Percentiles rank a stretch among this genome's conserved stretches.
Evolutionary conservation across 495 filamentous ascomycete species (phyloP).

Genomic region (Annulohypoxylon nitens): DNA sequence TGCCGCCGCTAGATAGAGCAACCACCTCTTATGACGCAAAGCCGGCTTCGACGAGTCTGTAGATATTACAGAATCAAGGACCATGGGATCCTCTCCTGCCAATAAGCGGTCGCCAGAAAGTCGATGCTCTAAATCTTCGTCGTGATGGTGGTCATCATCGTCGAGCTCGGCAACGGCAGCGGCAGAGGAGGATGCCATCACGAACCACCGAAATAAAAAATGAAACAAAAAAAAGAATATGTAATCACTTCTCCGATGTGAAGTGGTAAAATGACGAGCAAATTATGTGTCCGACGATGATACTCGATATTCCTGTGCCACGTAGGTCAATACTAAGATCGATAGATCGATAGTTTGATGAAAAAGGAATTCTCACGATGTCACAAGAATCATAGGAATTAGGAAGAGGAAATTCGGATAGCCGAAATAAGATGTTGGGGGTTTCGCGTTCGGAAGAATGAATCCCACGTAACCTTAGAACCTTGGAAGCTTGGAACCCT

Average conservation of each 20-base stretch:
- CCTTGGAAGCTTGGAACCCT: neutral
- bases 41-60: neutral
- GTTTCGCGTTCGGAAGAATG: conserved; percentile 1
- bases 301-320: conserved; percentile 4
- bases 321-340: conserved; percentile 5
- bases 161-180: neutral
- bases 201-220: neutral
- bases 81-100: conserved; percentile 8
- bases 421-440: conserved; percentile 15
- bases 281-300: neutral
- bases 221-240: no score
- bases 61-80: neutral
- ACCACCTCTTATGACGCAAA: conserved; percentile 2
- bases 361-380: conserved; percentile 13
- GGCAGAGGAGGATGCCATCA: conserved; percentile 8
- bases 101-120: conserved; percentile 14
- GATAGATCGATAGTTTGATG: conserved; percentile 10
- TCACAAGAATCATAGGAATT: conserved; percentile 2
- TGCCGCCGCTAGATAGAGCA: conserved; percentile 15
- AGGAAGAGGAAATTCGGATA: conserved; percentile 10
- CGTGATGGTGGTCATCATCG: conserved; percentile 2
- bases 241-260: neutral
- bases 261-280: neutral
- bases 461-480: conserved; percentile 4
- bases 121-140: conserved; percentile 16